Conservation (phyloP, 352 stramenopile genomes). For the Phytophthora uliginosa region DNA sequence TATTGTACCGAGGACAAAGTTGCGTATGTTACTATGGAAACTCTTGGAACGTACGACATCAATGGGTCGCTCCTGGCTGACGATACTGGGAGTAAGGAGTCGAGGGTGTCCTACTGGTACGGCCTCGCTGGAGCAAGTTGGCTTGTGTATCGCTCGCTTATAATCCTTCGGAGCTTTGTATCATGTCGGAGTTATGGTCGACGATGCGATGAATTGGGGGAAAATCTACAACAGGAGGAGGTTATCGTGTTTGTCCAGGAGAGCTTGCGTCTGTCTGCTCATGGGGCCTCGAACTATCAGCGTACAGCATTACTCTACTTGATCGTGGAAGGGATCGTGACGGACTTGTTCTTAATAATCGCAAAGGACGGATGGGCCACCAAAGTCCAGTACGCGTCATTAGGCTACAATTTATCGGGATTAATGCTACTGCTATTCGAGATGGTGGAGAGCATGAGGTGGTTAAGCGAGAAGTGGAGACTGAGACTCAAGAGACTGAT, state of each 20-base stretch:
- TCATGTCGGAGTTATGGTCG: neutral
- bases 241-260: slow-evolving; percentile 8
- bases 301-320: slow-evolving; percentile 4
- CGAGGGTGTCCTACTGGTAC: slow-evolving; percentile 7
- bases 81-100: neutral
- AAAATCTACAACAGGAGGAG: neutral
- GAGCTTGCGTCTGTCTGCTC: slow-evolving; percentile 1
- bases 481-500: slow-evolving; percentile 1
- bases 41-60: slow-evolving; percentile 13
- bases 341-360: slow-evolving; percentile 16
- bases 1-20: slow-evolving; percentile 16
- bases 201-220: neutral
- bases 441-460: slow-evolving; percentile 10
- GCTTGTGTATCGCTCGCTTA: neutral
- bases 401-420: slow-evolving; percentile 12
- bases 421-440: slow-evolving; percentile 7
- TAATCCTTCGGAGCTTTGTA: slow-evolving; percentile 1
- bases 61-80: slow-evolving; percentile 10
- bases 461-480: neutral
- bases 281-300: slow-evolving; percentile 2
- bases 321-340: slow-evolving; percentile 17
- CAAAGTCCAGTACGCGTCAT: neutral
- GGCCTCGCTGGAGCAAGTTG: neutral
- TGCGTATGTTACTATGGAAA: slow-evolving; percentile 8
- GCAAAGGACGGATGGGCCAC: neutral